Evolutionary conservation across 2,329 filamentous ascomycete genomes (phyloP), one percentile per base, ranked within the genome.

Genomic region (Phaeosphaeria sp.): DNA sequence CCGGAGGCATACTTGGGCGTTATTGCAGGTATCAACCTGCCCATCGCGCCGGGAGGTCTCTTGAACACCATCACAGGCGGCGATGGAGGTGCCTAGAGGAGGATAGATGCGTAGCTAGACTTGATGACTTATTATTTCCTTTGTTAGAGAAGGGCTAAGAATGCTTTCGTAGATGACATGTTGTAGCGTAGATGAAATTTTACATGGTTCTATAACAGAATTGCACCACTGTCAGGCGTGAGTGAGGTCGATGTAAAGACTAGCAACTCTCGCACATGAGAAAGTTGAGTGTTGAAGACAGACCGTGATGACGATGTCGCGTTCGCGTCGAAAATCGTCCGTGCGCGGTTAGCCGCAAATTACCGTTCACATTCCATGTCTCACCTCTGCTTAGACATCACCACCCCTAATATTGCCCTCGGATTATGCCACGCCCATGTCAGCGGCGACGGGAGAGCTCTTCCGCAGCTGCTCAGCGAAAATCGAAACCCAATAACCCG

Each of bases 361-460:
- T 22, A 39, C n/a, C n/a, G n/a, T n/a, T n/a, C 30, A 21, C 47
- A 49, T 49, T 40, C 33, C 47, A 20, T 17, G 8, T n/a, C 20
- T 3, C 20, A 22, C 8, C 20, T 24, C 20, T 43, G 22, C 15
- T 18, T 4, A 20, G 6, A 5, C 11, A 24, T 22, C 18, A 3
- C 22, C 20, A 9, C 11, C 6, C 20, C 7, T 13, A 49, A n/a
- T 2, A 2, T 40, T 20, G 47, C 18, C 17, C 9, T 42, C 59
- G 50, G 46, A 54, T 55, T 39, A 70, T 70, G 67, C 63, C 66
- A 56, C 67, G 67, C 59, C 67, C 66, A 25, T 69, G 66, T 54
- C 67, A 70, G 48, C 62, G 63, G 59, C 61, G 67, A 58, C 67
- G 67, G 54, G 63, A 65, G 24, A 68, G 61, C n/a, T n/a, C n/a